Evolutionary conservation across 1,284 basidiomycete genomes (phyloP).

Genomic region (Neotropicomus parvogracilis): DNA sequence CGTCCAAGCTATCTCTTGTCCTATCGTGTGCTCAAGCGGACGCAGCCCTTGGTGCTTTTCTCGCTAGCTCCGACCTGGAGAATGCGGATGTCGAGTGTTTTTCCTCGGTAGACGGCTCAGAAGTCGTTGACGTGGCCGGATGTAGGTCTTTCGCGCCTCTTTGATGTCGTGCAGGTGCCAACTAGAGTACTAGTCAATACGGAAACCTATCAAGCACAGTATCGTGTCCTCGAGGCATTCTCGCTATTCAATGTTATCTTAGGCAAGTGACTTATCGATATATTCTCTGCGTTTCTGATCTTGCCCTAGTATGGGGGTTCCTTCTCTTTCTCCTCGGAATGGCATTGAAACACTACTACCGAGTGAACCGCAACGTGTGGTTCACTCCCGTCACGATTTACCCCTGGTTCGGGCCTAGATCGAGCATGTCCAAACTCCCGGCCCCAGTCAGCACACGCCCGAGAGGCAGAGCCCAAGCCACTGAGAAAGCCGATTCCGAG

Average conservation of each 20-base stretch:
- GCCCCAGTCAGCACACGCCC: slow-evolving; percentile 30
- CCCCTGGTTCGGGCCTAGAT: slow-evolving; percentile 60
- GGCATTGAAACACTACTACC: slow-evolving; percentile 59
- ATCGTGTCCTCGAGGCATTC: slow-evolving; percentile 73
- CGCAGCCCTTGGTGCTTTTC: slow-evolving; percentile 66
- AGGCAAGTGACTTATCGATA: slow-evolving; percentile 40
- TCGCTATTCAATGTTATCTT: slow-evolving; percentile 72
- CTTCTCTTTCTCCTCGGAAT: slow-evolving; percentile 58
- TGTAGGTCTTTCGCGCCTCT: slow-evolving; percentile 46
- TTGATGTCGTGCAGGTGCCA: neutral
- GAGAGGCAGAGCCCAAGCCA: slow-evolving; percentile 28
- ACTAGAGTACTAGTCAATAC: slow-evolving; percentile 46
- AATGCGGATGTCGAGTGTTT: slow-evolving; percentile 79
- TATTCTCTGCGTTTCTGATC: slow-evolving; percentile 16
- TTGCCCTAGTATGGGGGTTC: slow-evolving; percentile 55
- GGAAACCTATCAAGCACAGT: slow-evolving; percentile 77
- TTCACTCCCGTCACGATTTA: slow-evolving; percentile 65
- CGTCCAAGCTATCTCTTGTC: slow-evolving; percentile 25
- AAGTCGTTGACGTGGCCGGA: slow-evolving; percentile 51
- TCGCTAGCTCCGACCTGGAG: slow-evolving; percentile 68
- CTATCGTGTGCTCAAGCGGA: slow-evolving; percentile 16
- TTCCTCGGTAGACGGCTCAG: slow-evolving; percentile 49
- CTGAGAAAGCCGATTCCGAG: slow-evolving; percentile 26
- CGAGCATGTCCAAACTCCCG: slow-evolving; percentile 36
- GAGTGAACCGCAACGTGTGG: slow-evolving; percentile 71